phyloP scores from a whole-genome alignment of 495 filamentous ascomycete genomes.

The Lepidopterella palustris region DNA sequence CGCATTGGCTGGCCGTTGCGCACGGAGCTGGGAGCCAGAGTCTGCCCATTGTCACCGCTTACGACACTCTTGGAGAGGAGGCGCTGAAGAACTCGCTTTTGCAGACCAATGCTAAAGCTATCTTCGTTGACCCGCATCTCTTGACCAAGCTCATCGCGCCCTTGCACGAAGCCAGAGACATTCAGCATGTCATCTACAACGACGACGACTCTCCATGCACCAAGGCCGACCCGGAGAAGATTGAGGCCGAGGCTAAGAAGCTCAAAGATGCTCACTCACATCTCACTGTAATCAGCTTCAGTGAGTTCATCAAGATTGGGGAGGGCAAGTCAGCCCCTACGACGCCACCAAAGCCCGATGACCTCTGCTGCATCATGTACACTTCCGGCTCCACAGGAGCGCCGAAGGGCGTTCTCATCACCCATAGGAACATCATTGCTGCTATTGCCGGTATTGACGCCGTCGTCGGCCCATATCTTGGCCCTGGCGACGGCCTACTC shows the following conservation, averaged over 20 bases:
- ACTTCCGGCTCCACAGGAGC: conserved; percentile 94
- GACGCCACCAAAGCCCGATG: conserved; percentile 71
- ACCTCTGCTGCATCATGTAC: conserved; percentile 99
- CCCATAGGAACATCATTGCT: conserved; percentile 82
- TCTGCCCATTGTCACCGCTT: conserved; percentile 90
- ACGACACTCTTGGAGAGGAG: conserved; percentile 93
- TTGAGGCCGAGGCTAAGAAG: conserved; percentile 71
- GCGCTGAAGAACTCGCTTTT: conserved; percentile 85
- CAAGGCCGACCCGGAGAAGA: conserved; percentile 65
- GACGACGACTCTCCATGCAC: too few species aligned
- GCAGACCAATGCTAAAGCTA: conserved; percentile 76
- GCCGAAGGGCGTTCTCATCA: conserved; percentile 90
- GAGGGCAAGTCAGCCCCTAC: conserved; percentile 76
- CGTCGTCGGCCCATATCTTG: conserved; percentile 77
- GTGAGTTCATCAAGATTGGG: conserved; percentile 76
- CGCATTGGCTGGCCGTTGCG: conserved; percentile 37
- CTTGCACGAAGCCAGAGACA: conserved; percentile 69
- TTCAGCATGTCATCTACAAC: conserved; percentile 87
- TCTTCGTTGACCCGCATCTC: conserved; percentile 85
- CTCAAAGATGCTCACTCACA: conserved; percentile 64
- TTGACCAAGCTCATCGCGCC: conserved; percentile 77
- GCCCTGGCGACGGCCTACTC: conserved; percentile 77
- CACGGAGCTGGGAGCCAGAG: conserved; percentile 66
- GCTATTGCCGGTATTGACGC: conserved; percentile 82
- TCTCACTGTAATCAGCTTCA: conserved; percentile 72